A percentile compares a stretch with the other conserved stretches of the same genome.
Conservation (phyloP, 768 basidiomycete species). For the Nevesoporus exiguus region DNA sequence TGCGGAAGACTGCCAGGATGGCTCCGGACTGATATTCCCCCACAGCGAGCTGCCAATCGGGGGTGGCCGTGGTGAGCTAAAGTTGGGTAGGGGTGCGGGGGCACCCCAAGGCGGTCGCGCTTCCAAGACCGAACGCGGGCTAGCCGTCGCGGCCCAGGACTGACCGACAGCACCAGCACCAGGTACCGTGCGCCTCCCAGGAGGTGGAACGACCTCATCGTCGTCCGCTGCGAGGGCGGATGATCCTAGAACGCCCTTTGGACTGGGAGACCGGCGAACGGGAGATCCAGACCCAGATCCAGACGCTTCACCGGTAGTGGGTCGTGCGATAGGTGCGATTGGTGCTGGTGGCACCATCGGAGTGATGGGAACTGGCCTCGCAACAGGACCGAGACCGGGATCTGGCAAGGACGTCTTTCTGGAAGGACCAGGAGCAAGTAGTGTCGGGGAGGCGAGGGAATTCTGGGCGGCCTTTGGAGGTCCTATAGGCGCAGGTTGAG, state of each 20-base stretch:
- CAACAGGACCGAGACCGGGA: slow-evolving; percentile 57
- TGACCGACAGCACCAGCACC: slow-evolving; percentile 43
- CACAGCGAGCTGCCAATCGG: slow-evolving; percentile 39
- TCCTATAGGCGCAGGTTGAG: slow-evolving; percentile 51
- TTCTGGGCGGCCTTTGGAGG: slow-evolving; percentile 42
- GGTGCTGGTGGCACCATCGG: slow-evolving; percentile 49
- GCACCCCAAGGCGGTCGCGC: slow-evolving; percentile 47
- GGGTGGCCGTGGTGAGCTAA: slow-evolving; percentile 34
- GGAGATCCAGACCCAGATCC: slow-evolving; percentile 63
- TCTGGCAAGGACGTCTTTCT: slow-evolving; percentile 44
- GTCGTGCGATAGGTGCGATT: slow-evolving; percentile 63
- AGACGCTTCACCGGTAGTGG: slow-evolving; percentile 36
- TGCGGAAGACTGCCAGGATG: slow-evolving; percentile 51
- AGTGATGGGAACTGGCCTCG: slow-evolving; percentile 37
- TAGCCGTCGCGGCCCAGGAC: slow-evolving; percentile 46
- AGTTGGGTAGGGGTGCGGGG: slow-evolving; percentile 34
- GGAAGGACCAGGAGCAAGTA: slow-evolving; percentile 46
- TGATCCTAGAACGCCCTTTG: slow-evolving; percentile 70
- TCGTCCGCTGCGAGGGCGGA: slow-evolving; percentile 76
- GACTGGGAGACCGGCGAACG: slow-evolving; percentile 46
- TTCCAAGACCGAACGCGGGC: slow-evolving; percentile 42
- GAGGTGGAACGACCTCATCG: slow-evolving; percentile 67
- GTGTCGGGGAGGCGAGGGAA: slow-evolving; percentile 35
- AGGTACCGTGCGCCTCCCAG: slow-evolving; percentile 41
- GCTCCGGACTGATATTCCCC: slow-evolving; percentile 37